Conservation (phyloP, 148 eudicot genomes). For the Gaultheria prostrata region DNA sequence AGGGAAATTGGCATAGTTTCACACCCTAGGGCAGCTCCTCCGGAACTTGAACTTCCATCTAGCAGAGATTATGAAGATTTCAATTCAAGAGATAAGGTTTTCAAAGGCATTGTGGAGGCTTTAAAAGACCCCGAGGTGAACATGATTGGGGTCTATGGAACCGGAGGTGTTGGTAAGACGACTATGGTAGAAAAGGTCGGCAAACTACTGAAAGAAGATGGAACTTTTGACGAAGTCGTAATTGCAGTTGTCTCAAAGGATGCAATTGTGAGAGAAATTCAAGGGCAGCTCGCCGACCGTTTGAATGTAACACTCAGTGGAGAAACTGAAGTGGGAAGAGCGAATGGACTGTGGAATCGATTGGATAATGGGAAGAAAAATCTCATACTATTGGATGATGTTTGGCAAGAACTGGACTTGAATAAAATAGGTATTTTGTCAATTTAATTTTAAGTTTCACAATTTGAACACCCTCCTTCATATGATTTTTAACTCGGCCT, state of each 20-base stretch:
- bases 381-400: background rate
- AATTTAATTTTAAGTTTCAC: too few relatives aligned
- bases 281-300: background rate
- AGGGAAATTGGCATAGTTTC: too few relatives aligned
- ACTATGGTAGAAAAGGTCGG: background rate
- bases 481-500: too few relatives aligned
- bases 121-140: background rate
- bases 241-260: background rate
- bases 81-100: background rate
- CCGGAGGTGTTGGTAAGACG: background rate
- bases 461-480: too few relatives aligned
- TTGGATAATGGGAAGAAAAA: background rate
- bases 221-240: background rate
- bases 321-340: background rate
- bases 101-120: background rate
- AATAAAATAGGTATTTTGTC: background rate
- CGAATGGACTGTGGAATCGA: background rate
- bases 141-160: background rate
- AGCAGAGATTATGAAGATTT: background rate
- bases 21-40: too few relatives aligned
- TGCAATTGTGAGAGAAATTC: background rate
- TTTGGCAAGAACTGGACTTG: background rate
- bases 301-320: background rate
- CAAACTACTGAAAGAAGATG: background rate
- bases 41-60: too few relatives aligned